These are phyloP conservation scores for Geotrichum europaeum DNA, from an alignment of 1,139 yeast species.

Conservation along the genomic window DNA sequence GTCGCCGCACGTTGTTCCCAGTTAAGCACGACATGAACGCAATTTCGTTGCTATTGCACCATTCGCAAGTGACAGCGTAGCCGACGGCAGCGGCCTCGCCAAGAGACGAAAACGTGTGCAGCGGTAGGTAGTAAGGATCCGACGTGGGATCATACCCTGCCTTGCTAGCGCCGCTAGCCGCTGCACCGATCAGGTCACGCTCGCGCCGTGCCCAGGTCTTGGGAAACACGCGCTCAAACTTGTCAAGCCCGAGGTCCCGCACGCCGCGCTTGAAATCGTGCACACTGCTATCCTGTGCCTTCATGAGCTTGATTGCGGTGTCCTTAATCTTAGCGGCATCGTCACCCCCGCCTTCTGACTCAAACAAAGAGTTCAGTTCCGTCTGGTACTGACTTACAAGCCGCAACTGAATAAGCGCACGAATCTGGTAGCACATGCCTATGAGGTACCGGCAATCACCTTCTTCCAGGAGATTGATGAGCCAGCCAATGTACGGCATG, in stretches of 20 bases:
- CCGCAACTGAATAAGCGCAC: constrained; percentile 35
- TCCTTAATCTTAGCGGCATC: constrained; percentile 7
- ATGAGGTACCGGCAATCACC: constrained; percentile 21
- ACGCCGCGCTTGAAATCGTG: constrained; percentile 34
- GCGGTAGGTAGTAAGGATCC: constrained; percentile 36
- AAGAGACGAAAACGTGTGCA: constrained; percentile 35
- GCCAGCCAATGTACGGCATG: constrained; percentile 31
- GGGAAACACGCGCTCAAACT: constrained; percentile 29
- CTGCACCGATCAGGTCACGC: not conserved
- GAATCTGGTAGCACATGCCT: constrained; percentile 34
- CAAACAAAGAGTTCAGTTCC: not conserved
- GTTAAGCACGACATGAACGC: constrained; percentile 17
- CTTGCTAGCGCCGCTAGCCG: constrained; percentile 18
- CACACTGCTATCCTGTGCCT: constrained; percentile 24
- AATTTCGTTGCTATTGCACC: constrained; percentile 31
- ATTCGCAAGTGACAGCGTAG: constrained; percentile 31
- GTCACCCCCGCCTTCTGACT: not conserved
- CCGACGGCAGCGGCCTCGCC: constrained; percentile 41
- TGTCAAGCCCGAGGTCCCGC: constrained; percentile 27
- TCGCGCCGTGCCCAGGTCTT: constrained; percentile 28
- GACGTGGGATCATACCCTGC: constrained; percentile 32
- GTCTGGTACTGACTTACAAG: constrained; percentile 23
- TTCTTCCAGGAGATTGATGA: constrained; percentile 26
- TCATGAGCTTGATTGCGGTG: constrained; percentile 15
- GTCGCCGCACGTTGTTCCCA: not conserved